Base-by-base conservation (phyloP, 1,284 basidiomycete genomes). In the Sutorius eximius region DNA sequence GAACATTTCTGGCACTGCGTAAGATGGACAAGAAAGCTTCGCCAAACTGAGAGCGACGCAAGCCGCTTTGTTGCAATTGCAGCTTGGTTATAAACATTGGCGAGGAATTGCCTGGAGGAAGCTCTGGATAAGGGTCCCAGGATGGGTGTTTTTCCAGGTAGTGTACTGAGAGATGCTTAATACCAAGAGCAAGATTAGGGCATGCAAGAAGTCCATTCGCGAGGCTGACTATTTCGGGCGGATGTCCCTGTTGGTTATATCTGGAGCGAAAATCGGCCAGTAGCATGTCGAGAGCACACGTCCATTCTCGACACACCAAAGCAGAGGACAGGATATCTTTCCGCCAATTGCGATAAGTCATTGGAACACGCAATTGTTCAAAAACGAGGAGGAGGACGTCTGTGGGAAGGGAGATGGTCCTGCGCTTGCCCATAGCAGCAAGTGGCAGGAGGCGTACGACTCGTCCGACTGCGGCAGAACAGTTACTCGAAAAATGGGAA, bases 241-340 rank as follows among this genome's bases (percentile, higher is more conserved):
- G 49, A 16, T 44, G 11, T 18, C 32, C 30, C 8, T n/a, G 18
- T 36, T 45, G 44, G 13, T 0, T 7, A 1, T 30, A 18, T 24
- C n/a, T 2, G 18, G 36, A 45, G 33, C 34, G 51, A 48, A 61
- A 59, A 20, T 61, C 59, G 33, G 34, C 13, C 47, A 58, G 34
- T 16, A 59, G 43, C 13, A 42, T 3, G 40, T 43, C 13, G 29
- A 61, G 55, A 12, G 59, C 59, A 16, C 55, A 61, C 2, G 38
- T 41, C 59, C 58, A 60, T 29, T 44, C 30, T 32, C 34, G 53
- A n/a, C 58, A 60, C 2, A 57, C 55, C 40, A 52, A 40, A 11
- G 59, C 58, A 44, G 24, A 52, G 11, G 47, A 57, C 27, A 57
- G 2, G 30, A 57, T 24, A 29, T 57, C 53, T n/a, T 22, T 34